Evolutionary conservation across 371 early-diverging fungal species (phyloP), one percentile per base, ranked within the genome.

Genomic region (Basidiobolus heterosporus): DNA sequence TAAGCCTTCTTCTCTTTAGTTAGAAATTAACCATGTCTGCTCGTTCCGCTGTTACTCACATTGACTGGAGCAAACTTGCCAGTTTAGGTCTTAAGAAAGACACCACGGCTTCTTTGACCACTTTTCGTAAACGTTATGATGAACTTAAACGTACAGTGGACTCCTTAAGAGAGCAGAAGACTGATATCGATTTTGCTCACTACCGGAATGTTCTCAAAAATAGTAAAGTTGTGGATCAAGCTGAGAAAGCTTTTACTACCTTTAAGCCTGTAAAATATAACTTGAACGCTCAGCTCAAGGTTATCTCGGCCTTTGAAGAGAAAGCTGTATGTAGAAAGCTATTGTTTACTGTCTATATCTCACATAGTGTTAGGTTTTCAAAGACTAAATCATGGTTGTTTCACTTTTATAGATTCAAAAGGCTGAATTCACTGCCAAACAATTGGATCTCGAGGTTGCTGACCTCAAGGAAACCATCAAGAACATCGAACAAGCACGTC

Each of bases 81-180:
- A 70, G 74, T 56, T 75, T 95, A 46, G 75, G 69, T 6, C 72
- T 85, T 56, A 72, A 81, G 60, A 79, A 86, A 51, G 93, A 95
- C 59, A 92, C 93, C 41, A 77, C 80, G 49, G 85, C 78, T 45
- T 65, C 88, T 23, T 68, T 95, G 49, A 67, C 67, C 54, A 80
- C 85, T 39, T 93, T 95, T 85, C 91, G 93, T 59, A 88, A 92
- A 66, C 84, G 92, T 57, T 89, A 90, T 63, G 92, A 90, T 36
- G 88, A 92, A 62, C 73, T 79, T 44, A 85, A 85, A 68, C 78
- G 85, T 57, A 62, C 76, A 48, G 72, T 92, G 52, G 43, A 59
- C 45, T 85, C 84, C 57, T 77, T 95, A 47, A 69, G 79, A 64
- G 87, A 86, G 61, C 85, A 85, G 48, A 66, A 74, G 59, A 74